Conservation (phyloP, 257 asterid genomes). For the Solanum chilense region DNA sequence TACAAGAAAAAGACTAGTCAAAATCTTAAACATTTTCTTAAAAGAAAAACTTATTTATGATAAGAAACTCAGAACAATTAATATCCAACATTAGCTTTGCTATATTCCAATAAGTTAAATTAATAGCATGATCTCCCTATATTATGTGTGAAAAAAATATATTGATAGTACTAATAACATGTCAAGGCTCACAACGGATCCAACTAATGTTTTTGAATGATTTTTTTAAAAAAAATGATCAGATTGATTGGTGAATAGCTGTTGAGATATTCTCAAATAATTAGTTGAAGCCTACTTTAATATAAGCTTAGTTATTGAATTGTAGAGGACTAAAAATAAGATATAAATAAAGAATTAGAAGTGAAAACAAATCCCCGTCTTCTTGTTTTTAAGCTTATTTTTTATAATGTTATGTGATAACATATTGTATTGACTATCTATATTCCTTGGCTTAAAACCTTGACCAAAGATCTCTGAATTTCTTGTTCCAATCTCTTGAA, state of each 20-base stretch:
- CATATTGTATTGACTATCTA: not conserved
- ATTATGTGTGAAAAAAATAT: not conserved
- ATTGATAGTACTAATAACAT: not conserved
- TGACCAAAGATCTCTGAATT: not conserved
- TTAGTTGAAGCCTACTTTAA: not conserved
- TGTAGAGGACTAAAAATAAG: not conserved
- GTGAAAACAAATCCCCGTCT: not conserved
- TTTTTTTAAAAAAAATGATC: not conserved
- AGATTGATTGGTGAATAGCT: not conserved
- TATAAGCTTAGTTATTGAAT: not conserved
- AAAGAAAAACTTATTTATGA: no score
- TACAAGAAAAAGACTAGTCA: no score
- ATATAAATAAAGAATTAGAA: not conserved
- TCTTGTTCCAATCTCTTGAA: not conserved
- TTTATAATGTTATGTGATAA: not conserved
- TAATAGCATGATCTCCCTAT: not conserved
- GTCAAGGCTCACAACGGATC: not conserved
- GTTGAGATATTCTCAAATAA: not conserved
- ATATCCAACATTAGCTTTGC: not conserved
- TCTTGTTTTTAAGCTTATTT: not conserved
- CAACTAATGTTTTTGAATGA: not conserved
- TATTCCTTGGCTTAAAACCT: not conserved
- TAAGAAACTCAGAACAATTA: no score
- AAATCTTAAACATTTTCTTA: no score
- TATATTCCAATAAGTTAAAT: not conserved